Percentiles rank a stretch among this genome's conserved stretches.
Conservation (phyloP, 2,329 filamentous ascomycete genomes). For the Colletotrichum tofieldiae region DNA sequence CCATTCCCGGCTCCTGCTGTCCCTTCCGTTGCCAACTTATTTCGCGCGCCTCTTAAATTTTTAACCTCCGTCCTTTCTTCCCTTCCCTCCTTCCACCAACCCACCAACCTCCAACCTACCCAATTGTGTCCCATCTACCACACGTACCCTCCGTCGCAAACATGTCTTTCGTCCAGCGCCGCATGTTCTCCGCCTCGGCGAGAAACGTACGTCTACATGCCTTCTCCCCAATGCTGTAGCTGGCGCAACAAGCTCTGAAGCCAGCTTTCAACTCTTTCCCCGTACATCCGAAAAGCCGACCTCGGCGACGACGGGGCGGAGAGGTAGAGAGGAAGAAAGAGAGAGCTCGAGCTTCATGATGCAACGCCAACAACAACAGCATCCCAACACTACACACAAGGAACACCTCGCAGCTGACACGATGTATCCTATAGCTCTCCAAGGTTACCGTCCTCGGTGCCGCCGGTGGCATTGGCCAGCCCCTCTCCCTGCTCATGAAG, state of each 20-base stretch:
- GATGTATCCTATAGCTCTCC: slow-evolving; percentile 76
- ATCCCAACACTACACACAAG: neutral
- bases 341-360: slow-evolving; percentile 19
- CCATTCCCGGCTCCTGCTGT: slow-evolving; percentile 4
- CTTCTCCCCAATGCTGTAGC: slow-evolving; percentile 34
- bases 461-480: slow-evolving; percentile 97
- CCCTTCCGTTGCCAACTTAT: slow-evolving; percentile 38
- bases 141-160: slow-evolving; percentile 48
- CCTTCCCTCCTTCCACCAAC: slow-evolving; percentile 42
- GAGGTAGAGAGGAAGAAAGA: neutral
- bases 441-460: slow-evolving; percentile 99
- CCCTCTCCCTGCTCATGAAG: slow-evolving; percentile 97
- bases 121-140: slow-evolving; percentile 36
- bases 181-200: slow-evolving; percentile 86
- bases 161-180: slow-evolving; percentile 88
- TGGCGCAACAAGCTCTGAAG: slow-evolving; percentile 20
- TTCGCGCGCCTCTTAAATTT: slow-evolving; percentile 45
- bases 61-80: slow-evolving; percentile 45
- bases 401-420: slow-evolving; percentile 44
- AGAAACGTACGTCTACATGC: slow-evolving; percentile 73
- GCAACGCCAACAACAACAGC: neutral
- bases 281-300: slow-evolving; percentile 40
- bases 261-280: slow-evolving; percentile 23
- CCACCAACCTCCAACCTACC: slow-evolving; percentile 20
- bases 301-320: slow-evolving; percentile 13